Evolutionary conservation across 805 yeast species (phyloP).

Genomic region (Candida coquimbonensis): DNA sequence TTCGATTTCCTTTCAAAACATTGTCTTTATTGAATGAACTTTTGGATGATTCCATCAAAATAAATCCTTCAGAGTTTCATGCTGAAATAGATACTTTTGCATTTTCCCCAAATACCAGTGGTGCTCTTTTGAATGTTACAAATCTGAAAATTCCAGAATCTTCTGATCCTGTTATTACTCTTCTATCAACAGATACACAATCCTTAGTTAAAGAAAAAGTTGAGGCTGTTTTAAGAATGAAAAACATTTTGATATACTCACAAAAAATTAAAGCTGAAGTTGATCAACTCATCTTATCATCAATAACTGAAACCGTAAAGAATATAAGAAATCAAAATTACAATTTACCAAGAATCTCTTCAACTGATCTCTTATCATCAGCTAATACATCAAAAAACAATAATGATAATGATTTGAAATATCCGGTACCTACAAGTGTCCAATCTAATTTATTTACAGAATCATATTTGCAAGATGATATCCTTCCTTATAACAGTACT

Average conservation of each 20-base stretch:
- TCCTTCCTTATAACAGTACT: slow-evolving; percentile 26
- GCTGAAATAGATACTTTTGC: slow-evolving; percentile 21
- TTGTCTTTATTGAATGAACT: slow-evolving; percentile 51
- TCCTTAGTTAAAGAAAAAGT: slow-evolving; percentile 54
- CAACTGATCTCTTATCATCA: background rate
- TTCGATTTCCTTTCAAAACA: slow-evolving; percentile 57
- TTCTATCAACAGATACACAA: slow-evolving; percentile 63
- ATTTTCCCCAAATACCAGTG: slow-evolving; percentile 56
- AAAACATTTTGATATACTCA: slow-evolving; percentile 67
- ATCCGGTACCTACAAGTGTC: slow-evolving; percentile 20
- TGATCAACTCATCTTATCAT: slow-evolving; percentile 54
- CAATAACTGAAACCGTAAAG: slow-evolving; percentile 57
- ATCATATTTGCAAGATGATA: slow-evolving; percentile 34
- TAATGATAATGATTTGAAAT: slow-evolving; percentile 8
- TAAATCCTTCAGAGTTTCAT: slow-evolving; percentile 63
- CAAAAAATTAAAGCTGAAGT: slow-evolving; percentile 75
- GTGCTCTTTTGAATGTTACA: slow-evolving; percentile 40
- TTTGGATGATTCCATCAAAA: slow-evolving; percentile 66
- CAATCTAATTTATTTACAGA: slow-evolving; percentile 31
- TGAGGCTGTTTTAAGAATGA: slow-evolving; percentile 60
- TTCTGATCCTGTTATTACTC: slow-evolving; percentile 56
- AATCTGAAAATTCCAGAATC: slow-evolving; percentile 39
- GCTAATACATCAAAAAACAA: too few species aligned
- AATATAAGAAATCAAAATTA: slow-evolving; percentile 32
- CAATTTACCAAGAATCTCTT: slow-evolving; percentile 9